Evolutionary conservation across 306 rosid genomes (phyloP).

Genomic region (Parietaria judaica): DNA sequence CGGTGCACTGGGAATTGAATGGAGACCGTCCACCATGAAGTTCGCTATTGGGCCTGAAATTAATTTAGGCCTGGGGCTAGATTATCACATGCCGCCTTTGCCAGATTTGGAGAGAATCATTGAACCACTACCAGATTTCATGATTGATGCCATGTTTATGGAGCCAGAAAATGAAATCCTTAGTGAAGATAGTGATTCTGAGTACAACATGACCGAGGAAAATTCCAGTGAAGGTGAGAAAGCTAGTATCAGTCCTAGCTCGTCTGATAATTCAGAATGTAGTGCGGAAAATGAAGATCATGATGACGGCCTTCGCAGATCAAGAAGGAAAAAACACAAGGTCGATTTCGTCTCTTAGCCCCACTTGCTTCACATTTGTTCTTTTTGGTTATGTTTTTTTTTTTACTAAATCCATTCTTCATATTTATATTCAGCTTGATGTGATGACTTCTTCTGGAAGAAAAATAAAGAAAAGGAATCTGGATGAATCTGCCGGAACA

Average conservation of each 20-base stretch:
- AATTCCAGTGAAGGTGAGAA: constrained; percentile 58
- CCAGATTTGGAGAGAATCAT: constrained; percentile 74
- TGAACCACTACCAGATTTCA: constrained; percentile 66
- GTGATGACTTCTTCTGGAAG: constrained; percentile 50
- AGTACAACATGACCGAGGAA: constrained; percentile 67
- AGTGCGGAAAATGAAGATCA: constrained; percentile 39
- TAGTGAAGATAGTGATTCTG: constrained; percentile 75
- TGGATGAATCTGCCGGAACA: constrained; percentile 46
- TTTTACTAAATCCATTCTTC: constrained; percentile 17
- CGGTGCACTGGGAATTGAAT: constrained; percentile 78
- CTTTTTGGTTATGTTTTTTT: neutral
- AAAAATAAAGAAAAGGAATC: constrained; percentile 63
- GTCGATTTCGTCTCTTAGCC: constrained; percentile 17
- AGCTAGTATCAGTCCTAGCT: constrained; percentile 39
- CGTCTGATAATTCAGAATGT: constrained; percentile 53
- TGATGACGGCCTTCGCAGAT: constrained; percentile 60
- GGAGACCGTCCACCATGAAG: constrained; percentile 68
- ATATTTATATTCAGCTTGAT: constrained; percentile 38
- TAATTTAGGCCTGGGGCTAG: constrained; percentile 37
- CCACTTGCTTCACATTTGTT: neutral
- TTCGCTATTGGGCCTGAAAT: constrained; percentile 57
- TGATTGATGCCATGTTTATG: constrained; percentile 60
- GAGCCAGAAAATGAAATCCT: constrained; percentile 68
- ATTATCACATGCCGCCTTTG: constrained; percentile 60
- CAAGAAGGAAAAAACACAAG: constrained; percentile 61